phyloP scores from a whole-genome alignment of 2,329 filamentous ascomycete genomes.

The Verruconis gallopava region DNA sequence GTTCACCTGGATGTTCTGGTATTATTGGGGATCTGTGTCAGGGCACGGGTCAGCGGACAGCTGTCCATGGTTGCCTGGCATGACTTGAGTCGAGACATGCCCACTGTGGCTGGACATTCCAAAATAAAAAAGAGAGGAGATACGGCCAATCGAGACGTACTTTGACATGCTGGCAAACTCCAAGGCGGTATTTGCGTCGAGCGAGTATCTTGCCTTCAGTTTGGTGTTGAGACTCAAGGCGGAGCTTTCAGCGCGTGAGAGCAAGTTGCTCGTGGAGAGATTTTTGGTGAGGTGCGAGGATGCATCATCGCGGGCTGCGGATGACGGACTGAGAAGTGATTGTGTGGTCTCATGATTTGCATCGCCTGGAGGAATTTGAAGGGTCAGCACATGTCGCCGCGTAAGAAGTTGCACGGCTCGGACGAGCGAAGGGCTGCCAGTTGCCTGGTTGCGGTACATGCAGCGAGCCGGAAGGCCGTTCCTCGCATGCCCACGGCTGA shows the following conservation, averaged over 20 bases:
- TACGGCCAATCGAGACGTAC: conserved; percentile 36
- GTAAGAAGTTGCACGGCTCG: not conserved
- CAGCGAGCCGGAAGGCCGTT: not conserved
- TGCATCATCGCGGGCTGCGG: conserved; percentile 41
- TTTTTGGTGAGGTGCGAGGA: conserved; percentile 31
- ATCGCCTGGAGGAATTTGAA: conserved; percentile 2
- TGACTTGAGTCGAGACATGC: conserved; percentile 4
- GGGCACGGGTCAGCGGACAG: not conserved
- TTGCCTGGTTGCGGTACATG: not conserved
- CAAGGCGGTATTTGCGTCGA: conserved; percentile 54
- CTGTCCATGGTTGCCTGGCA: not conserved
- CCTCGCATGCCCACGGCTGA: no score
- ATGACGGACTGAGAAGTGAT: conserved; percentile 5
- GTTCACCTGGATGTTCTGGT: conserved; percentile 62
- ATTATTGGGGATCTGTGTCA: conserved; percentile 61
- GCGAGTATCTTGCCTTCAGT: conserved; percentile 54
- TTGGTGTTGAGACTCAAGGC: conserved; percentile 39
- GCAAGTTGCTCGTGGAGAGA: conserved; percentile 36
- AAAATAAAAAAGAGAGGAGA: not conserved
- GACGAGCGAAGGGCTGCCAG: not conserved
- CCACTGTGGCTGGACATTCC: conserved; percentile 14
- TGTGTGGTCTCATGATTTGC: conserved; percentile 1
- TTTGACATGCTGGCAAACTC: conserved; percentile 63
- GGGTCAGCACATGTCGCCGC: conserved; percentile 3
- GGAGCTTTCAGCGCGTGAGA: conserved; percentile 20